Evolutionary conservation across 305 asterid species (phyloP).

Genomic region (Solanum hybrid): DNA sequence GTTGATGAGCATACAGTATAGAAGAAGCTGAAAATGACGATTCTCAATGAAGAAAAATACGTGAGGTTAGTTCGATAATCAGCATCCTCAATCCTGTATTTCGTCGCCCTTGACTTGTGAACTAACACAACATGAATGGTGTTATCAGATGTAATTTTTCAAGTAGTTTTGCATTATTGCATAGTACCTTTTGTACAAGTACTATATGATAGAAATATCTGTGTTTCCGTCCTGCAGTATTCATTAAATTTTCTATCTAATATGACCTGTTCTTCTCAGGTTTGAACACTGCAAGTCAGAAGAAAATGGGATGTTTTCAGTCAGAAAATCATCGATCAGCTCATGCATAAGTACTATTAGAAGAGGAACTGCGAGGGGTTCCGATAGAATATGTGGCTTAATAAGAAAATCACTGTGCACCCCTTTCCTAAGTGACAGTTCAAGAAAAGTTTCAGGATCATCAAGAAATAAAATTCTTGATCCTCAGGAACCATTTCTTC

Average conservation of each 20-base stretch:
- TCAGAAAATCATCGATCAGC: neutral
- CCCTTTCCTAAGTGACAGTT: constrained; percentile 3
- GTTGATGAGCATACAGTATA: neutral
- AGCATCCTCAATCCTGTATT: neutral
- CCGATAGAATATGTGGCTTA: constrained; percentile 22
- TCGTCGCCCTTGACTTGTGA: too few relatives aligned
- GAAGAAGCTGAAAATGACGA: neutral
- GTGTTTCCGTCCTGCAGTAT: neutral
- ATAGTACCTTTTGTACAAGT: neutral
- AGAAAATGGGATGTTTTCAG: neutral
- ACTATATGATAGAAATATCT: neutral
- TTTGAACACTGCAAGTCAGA: neutral
- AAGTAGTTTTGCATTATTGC: neutral
- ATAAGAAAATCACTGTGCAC: constrained; percentile 1
- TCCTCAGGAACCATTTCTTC: constrained; percentile 46
- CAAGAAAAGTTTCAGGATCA: constrained; percentile 6
- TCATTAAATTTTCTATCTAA: neutral
- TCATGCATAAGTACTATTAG: constrained; percentile 21
- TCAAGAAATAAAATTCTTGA: constrained; percentile 21
- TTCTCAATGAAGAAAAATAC: neutral
- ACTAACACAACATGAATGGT: too few relatives aligned
- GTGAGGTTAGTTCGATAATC: neutral
- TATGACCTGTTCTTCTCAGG: neutral
- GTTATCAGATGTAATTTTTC: neutral
- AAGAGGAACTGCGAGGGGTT: constrained; percentile 21